These are phyloP conservation scores for Hypoxylon sp. DNA, from an alignment of 2,329 filamentous ascomycete genomes.

Conservation along the genomic window DNA sequence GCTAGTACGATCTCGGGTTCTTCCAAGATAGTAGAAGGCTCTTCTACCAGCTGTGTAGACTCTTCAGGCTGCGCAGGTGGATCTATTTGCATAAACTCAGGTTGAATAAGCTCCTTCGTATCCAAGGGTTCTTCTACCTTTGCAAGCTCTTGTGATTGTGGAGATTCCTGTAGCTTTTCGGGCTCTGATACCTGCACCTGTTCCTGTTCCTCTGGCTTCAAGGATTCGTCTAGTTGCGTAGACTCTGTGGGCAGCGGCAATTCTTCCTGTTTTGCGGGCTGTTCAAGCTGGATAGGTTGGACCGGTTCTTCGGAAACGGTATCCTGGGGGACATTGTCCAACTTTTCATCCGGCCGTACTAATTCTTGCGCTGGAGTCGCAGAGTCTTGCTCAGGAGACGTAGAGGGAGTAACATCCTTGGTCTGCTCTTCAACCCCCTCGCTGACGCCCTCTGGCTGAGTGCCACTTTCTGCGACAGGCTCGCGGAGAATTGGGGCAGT, in stretches of 20 bases:
- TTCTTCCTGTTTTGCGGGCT: slow-evolving; percentile 5
- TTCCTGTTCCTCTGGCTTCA: slow-evolving; percentile 1
- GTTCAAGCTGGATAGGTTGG: slow-evolving; percentile 6
- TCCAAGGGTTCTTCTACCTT: not conserved
- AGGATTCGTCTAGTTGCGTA: not conserved
- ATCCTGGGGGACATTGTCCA: not conserved
- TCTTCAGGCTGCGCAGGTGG: slow-evolving; percentile 13
- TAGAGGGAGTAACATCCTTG: not conserved
- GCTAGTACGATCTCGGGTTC: slow-evolving; percentile 41
- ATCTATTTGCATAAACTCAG: slow-evolving; percentile 5
- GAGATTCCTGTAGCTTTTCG: slow-evolving; percentile 1
- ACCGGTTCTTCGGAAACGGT: slow-evolving; percentile 3
- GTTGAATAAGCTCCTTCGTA: not conserved
- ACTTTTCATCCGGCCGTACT: slow-evolving; percentile 34
- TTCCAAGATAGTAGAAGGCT: slow-evolving; percentile 21
- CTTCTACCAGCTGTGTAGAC: slow-evolving; percentile 18
- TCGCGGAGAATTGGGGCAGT: slow-evolving; percentile 18
- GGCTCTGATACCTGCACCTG: slow-evolving; percentile 3
- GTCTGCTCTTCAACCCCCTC: slow-evolving; percentile 22
- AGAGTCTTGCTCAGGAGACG: slow-evolving; percentile 33
- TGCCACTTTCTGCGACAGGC: slow-evolving; percentile 2
- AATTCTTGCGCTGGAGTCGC: slow-evolving; percentile 37
- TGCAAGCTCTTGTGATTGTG: slow-evolving; percentile 14
- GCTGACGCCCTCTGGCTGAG: slow-evolving; percentile 19
- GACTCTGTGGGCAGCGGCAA: not conserved